Conservation (phyloP, 306 rosid genomes). For the Hippophae gyantsensis region DNA sequence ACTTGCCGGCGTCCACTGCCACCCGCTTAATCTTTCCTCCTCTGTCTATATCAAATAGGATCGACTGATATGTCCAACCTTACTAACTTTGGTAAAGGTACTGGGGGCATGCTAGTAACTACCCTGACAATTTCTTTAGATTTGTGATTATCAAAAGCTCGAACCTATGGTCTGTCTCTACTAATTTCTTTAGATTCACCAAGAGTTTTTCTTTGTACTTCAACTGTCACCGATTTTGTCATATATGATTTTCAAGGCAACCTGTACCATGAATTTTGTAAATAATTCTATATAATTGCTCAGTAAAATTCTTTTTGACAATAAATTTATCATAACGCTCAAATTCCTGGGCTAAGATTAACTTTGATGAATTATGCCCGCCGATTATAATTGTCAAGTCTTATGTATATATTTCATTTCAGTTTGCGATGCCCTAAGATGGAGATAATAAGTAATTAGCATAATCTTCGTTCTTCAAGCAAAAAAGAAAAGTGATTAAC, state of each 20-base stretch:
- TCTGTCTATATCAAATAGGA: slow-evolving; percentile 40
- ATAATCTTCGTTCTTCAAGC: too few species aligned
- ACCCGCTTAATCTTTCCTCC: slow-evolving; percentile 46
- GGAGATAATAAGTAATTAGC: too few species aligned
- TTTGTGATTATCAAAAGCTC: too few species aligned
- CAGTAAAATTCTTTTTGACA: neutral
- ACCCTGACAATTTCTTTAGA: neutral
- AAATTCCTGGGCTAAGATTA: too few species aligned
- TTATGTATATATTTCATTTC: too few species aligned
- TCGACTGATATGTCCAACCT: slow-evolving; percentile 48
- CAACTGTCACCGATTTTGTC: slow-evolving; percentile 12
- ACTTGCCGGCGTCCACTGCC: slow-evolving; percentile 95
- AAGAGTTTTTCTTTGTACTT: slow-evolving; percentile 10
- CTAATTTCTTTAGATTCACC: neutral
- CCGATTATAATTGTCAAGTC: too few species aligned
- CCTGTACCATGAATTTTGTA: slow-evolving; percentile 21
- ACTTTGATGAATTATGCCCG: too few species aligned
- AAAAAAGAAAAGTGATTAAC: too few species aligned
- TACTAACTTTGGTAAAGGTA: slow-evolving; percentile 34
- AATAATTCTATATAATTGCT: slow-evolving; percentile 4
- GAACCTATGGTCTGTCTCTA: neutral
- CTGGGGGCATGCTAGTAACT: neutral
- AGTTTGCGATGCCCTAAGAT: too few species aligned
- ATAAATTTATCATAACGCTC: too few species aligned
- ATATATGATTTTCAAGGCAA: neutral